Percentiles rank a stretch among this genome's conserved stretches.
These are phyloP conservation scores for Lyophyllum shimeji DNA, from an alignment of 768 basidiomycete genomes.

Conservation along the genomic window DNA sequence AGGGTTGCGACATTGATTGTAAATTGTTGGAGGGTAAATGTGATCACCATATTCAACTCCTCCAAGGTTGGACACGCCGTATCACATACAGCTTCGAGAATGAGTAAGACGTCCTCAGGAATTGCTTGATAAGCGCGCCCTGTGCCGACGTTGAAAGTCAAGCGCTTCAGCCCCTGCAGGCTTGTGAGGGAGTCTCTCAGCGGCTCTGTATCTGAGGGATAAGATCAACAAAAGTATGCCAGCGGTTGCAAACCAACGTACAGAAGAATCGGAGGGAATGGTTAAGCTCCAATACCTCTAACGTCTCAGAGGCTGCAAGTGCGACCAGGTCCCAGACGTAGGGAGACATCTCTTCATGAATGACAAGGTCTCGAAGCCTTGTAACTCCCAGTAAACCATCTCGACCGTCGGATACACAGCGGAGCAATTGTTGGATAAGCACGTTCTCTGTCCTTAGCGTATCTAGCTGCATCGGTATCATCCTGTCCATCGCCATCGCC, in stretches of 20 bases:
- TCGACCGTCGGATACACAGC: background rate
- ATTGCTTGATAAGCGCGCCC: background rate
- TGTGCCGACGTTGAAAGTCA: background rate
- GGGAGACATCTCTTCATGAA: no score
- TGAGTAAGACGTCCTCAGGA: background rate
- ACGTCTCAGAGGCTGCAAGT: background rate
- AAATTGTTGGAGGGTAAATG: background rate
- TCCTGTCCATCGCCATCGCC: no score
- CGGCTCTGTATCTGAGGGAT: no score
- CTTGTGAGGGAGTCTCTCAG: background rate
- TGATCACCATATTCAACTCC: background rate
- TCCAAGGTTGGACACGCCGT: background rate
- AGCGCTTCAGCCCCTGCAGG: background rate
- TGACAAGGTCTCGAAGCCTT: no score
- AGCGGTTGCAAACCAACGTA: background rate
- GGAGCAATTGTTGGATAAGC: no score
- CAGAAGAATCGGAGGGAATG: background rate
- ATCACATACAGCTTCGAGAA: background rate
- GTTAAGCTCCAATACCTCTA: background rate
- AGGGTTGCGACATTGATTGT: background rate
- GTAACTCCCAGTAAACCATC: no score
- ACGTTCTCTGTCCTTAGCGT: no score
- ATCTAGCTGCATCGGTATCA: no score
- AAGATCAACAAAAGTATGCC: no score
- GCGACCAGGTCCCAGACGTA: no score